Evolutionary conservation across 163 green algal species (phyloP).

Genomic region (Chloroidium sp.): DNA sequence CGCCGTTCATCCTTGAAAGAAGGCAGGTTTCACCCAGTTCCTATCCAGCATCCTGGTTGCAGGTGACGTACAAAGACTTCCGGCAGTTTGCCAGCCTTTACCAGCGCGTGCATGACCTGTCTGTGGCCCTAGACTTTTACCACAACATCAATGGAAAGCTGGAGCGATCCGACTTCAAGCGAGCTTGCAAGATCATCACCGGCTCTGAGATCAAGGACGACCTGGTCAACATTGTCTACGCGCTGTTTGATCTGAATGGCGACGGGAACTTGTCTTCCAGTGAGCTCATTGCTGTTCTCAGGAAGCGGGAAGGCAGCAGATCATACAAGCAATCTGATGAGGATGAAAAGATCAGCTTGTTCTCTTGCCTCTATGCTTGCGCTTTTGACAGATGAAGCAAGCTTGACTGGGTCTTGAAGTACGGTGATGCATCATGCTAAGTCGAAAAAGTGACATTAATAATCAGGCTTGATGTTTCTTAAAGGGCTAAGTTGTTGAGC

Average conservation of each 20-base stretch:
- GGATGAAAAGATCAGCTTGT: neutral
- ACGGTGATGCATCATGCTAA: no score
- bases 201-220: neutral
- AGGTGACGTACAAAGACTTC: slow-evolving; percentile 41
- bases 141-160: neutral
- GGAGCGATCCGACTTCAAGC: neutral
- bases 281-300: slow-evolving; percentile 8
- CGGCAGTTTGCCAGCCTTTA: slow-evolving; percentile 26
- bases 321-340: neutral
- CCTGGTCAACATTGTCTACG: slow-evolving; percentile 18
- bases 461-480: no score
- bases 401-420: no score
- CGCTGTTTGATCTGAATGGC: slow-evolving; percentile 15
- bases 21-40: no score
- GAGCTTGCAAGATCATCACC: slow-evolving; percentile 9
- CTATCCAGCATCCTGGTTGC: neutral
- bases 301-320: slow-evolving; percentile 1
- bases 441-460: no score
- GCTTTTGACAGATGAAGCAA: neutral
- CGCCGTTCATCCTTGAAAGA: no score
- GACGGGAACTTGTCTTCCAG: slow-evolving; percentile 4
- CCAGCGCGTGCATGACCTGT: slow-evolving; percentile 34
- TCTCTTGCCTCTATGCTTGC: neutral
- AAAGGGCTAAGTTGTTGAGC: no score
- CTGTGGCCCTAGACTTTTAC: slow-evolving; percentile 23